Evolutionary conservation across 495 filamentous ascomycete genomes (phyloP).

Genomic region (Aspergillus wentii): DNA sequence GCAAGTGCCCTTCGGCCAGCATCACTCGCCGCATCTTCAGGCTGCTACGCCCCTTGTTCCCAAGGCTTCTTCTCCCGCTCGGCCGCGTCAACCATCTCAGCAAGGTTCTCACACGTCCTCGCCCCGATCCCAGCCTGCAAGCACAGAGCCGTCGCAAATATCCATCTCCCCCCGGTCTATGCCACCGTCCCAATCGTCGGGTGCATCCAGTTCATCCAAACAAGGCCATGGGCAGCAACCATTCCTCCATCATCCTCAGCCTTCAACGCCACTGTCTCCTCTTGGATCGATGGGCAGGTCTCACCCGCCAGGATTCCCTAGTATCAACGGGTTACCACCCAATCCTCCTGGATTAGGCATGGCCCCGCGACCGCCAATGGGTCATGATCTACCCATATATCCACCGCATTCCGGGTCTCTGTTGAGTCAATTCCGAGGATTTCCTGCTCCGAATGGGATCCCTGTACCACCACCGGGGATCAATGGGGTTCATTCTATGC

Average conservation of each 20-base stretch:
- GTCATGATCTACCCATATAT: conserved; percentile 53
- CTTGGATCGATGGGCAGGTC: conserved; percentile 44
- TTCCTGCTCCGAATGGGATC: conserved; percentile 54
- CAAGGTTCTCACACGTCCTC: conserved; percentile 72
- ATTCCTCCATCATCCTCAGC: conserved; percentile 45
- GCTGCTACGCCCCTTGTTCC: conserved; percentile 77
- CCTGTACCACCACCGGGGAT: conserved; percentile 56
- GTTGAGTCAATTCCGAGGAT: conserved; percentile 45
- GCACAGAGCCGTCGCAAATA: conserved; percentile 30
- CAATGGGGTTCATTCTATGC: conserved; percentile 51
- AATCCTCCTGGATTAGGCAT: conserved; percentile 54
- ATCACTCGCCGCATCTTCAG: conserved; percentile 73
- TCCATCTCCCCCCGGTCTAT: conserved; percentile 41
- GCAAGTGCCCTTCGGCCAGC: conserved; percentile 30
- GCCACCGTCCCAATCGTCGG: conserved; percentile 29
- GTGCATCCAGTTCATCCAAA: conserved; percentile 23
- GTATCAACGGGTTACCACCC: conserved; percentile 44
- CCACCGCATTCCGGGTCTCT: conserved; percentile 40
- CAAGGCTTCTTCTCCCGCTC: conserved; percentile 75
- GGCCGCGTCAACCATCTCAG: conserved; percentile 71
- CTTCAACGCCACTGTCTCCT: conserved; percentile 49
- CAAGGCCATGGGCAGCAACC: conserved; percentile 28
- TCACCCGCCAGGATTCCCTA: conserved; percentile 44
- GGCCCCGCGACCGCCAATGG: conserved; percentile 28
- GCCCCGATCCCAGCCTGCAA: conserved; percentile 44